Conservation (phyloP, 192 early-diverging fungal genomes). For the Umbelopsis sp. region DNA sequence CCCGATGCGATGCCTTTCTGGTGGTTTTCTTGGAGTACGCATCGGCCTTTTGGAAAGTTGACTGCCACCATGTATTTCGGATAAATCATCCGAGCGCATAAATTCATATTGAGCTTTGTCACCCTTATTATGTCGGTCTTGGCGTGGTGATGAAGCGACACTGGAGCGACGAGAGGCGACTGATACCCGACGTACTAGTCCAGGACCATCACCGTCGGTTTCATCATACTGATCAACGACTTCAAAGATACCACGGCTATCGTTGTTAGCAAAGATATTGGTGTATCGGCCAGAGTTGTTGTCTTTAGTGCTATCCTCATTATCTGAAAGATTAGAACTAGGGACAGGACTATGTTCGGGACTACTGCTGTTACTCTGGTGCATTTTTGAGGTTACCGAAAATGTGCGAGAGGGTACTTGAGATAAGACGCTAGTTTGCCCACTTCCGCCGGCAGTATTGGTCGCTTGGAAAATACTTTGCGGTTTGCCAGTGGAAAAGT, state of each 20-base stretch:
- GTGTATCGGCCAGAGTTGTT: neutral
- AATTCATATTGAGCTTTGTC: neutral
- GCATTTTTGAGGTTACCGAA: neutral
- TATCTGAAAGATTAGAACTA: neutral
- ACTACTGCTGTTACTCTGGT: neutral
- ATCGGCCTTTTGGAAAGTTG: neutral
- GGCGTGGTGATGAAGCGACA: neutral
- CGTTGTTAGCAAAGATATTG: neutral
- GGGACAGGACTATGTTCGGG: neutral
- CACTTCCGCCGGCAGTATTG: neutral
- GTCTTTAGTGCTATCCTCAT: neutral
- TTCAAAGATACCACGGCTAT: slow-evolving; percentile 16
- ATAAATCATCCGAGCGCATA: slow-evolving; percentile 19
- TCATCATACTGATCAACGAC: neutral
- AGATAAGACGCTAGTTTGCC: slow-evolving; percentile 18
- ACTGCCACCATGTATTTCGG: slow-evolving; percentile 17
- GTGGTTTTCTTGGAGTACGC: slow-evolving; percentile 3
- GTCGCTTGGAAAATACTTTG: slow-evolving; percentile 18
- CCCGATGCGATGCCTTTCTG: neutral
- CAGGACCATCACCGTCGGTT: neutral
- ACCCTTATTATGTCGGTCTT: neutral
- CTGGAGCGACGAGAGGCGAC: neutral
- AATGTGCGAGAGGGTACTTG: slow-evolving; percentile 18
- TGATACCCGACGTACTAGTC: neutral
- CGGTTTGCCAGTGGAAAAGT: slow-evolving; percentile 15